phyloP scores from a whole-genome alignment of 495 filamentous ascomycete species.

The Annulohypoxylon stygium region DNA sequence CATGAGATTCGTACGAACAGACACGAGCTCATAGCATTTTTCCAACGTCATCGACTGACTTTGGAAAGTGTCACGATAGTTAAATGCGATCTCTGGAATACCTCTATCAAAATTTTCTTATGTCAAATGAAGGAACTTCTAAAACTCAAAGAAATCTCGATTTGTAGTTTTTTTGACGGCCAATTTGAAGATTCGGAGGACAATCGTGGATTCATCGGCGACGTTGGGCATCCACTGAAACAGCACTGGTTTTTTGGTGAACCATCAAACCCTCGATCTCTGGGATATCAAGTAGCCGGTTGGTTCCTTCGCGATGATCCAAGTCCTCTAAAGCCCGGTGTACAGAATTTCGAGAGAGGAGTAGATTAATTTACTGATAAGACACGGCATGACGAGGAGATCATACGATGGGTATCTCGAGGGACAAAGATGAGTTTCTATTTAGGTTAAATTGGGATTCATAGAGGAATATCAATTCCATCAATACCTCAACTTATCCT shows the following conservation, averaged over 20 bases:
- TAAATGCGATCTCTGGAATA: not conserved
- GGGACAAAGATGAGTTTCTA: not conserved
- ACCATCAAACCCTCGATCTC: not conserved
- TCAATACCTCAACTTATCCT: too few species aligned
- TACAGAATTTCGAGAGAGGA: not conserved
- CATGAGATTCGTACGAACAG: not conserved
- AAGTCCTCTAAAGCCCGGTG: not conserved
- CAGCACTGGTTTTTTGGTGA: not conserved
- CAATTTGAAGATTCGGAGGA: not conserved
- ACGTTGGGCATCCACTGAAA: not conserved
- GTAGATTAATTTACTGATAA: not conserved
- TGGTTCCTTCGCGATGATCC: slow-evolving; percentile 17
- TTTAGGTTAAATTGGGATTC: not conserved
- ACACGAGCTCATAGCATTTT: slow-evolving; percentile 12
- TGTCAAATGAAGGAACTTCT: slow-evolving; percentile 5
- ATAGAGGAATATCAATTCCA: too few species aligned
- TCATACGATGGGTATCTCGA: not conserved
- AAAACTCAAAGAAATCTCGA: not conserved
- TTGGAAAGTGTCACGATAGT: not conserved
- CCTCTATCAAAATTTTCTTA: not conserved
- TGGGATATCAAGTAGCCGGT: not conserved
- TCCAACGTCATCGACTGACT: slow-evolving; percentile 5
- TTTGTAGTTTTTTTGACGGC: not conserved
- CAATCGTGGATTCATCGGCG: not conserved
- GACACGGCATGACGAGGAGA: not conserved